Conservation (phyloP, 129 eudicot genomes). For the Daucus carota region DNA sequence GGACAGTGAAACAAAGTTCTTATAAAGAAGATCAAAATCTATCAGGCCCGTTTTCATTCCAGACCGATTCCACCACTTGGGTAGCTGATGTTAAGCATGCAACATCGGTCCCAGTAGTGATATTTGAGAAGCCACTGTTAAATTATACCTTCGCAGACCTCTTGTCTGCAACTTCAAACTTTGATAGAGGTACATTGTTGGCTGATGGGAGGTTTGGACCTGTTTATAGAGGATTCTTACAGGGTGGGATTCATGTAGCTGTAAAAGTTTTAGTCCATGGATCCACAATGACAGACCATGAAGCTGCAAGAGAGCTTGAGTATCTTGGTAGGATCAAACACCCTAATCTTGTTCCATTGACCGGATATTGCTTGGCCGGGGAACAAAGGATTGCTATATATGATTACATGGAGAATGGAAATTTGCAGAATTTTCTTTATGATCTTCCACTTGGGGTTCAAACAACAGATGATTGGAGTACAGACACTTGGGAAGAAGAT, state of each 20-base stretch:
- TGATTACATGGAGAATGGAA: conserved; percentile 75
- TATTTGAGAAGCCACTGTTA: conserved; percentile 80
- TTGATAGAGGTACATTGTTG: conserved; percentile 59
- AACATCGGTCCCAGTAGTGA: conserved; percentile 61
- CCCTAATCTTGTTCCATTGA: conserved; percentile 70
- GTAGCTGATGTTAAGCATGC: conserved; percentile 81
- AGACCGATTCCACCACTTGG: conserved; percentile 89
- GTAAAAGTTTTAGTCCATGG: conserved; percentile 75
- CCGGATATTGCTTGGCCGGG: conserved; percentile 80
- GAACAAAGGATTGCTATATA: conserved; percentile 68
- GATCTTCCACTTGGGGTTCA: conserved; percentile 71
- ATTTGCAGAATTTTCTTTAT: conserved; percentile 58
- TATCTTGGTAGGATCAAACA: conserved; percentile 64
- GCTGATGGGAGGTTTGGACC: conserved; percentile 85
- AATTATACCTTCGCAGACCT: conserved; percentile 76
- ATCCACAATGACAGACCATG: conserved; percentile 67
- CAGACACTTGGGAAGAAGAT: conserved; percentile 69
- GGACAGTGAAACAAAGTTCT: conserved; percentile 61
- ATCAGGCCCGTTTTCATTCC: conserved; percentile 81
- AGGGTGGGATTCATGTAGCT: conserved; percentile 69
- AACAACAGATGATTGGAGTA: conserved; percentile 71
- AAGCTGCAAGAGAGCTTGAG: conserved; percentile 77
- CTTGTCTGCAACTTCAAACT: conserved; percentile 71
- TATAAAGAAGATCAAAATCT: conserved; percentile 45
- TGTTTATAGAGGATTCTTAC: conserved; percentile 64